Evolutionary conservation across 2,329 filamentous ascomycete species (phyloP).

Genomic region (Cercospora sp.): DNA sequence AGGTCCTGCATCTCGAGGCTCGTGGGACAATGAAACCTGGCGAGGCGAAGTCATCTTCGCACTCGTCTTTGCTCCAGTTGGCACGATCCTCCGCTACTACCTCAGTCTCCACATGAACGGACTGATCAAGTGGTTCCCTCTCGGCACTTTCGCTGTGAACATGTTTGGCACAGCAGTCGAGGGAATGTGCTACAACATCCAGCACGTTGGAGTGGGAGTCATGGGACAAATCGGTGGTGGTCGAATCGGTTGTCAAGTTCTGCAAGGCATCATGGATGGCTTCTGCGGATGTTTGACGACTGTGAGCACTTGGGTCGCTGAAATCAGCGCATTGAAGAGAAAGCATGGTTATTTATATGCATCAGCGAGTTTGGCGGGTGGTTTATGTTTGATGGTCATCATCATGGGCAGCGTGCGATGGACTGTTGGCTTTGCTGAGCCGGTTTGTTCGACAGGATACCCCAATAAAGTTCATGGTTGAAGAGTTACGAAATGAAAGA

Average conservation of each 20-base stretch:
- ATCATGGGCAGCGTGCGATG: constrained; percentile 76
- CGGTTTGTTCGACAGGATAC: constrained; percentile 42
- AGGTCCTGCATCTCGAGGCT: constrained; percentile 33
- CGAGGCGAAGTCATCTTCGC: constrained; percentile 74
- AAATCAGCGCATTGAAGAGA: constrained; percentile 43
- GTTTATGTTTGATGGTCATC: constrained; percentile 61
- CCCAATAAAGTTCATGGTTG: constrained; percentile 32
- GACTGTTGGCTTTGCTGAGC: constrained; percentile 52
- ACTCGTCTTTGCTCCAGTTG: constrained; percentile 77
- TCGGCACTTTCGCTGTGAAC: constrained; percentile 85
- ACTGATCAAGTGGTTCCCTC: constrained; percentile 65
- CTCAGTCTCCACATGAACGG: constrained; percentile 70
- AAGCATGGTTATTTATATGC: constrained; percentile 70
- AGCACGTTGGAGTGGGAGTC: constrained; percentile 56
- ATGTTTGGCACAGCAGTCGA: constrained; percentile 72
- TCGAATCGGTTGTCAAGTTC: constrained; percentile 45
- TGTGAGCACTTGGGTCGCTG: constrained; percentile 51
- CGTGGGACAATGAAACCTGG: constrained; percentile 61
- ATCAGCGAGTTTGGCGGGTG: constrained; percentile 58
- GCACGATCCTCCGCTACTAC: constrained; percentile 75
- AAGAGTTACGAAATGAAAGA: not conserved
- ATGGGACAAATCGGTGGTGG: constrained; percentile 44
- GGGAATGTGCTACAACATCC: constrained; percentile 76
- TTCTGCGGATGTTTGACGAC: constrained; percentile 53
- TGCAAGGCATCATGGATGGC: constrained; percentile 51